Base-by-base conservation (phyloP, 768 basidiomycete species). In the Pisolithus albus region DNA sequence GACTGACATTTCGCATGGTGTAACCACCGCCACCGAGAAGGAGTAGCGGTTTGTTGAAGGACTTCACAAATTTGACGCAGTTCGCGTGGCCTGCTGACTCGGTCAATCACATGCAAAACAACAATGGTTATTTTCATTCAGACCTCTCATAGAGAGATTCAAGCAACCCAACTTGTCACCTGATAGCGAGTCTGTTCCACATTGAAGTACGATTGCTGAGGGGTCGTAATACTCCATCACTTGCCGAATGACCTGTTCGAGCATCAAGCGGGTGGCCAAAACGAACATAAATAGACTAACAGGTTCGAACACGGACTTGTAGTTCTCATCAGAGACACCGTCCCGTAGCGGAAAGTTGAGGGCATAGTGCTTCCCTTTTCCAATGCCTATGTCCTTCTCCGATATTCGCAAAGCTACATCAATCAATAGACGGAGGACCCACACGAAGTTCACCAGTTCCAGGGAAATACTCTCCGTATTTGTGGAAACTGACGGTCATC, bases 401-500 rank as follows among this genome's bases (percentile, higher is more conserved):
- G 46, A 47, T 48, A 47, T 54, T 52, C 57, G 24, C 47, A 52
- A 57, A 52, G 49, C 41, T 32, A 52, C 16, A 10, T 11, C 32
- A 8, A 30, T 24, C 43, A 30, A 49, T 41, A 48, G 43, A 51
- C 28, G 44, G 52, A 48, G 18, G 26, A 64, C 83, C 58, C 63
- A 91, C 91, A 58, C 94, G 79, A 38, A 96, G 75, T 68, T 96
- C 94, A n/a, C 96, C 96, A 6, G 96, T 99, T 39, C 96, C 96
- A 24, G 96, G 96, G 69, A 99, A 99, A 69, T 88, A 99, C 69
- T 99, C 96, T 32, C 96, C 96, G 57, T 97, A 99, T 69, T 98
- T 97, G 67, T 99, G 96, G 70, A 98, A 96, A 60, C 90, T 93
- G 62, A 85, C 85, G 0, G 95, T 98, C 96, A 98, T 98, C 51